Percentiles rank a stretch among this genome's conserved stretches.
Conservation (phyloP, 192 early-diverging fungal species). For the Haplosporangium gracile region DNA sequence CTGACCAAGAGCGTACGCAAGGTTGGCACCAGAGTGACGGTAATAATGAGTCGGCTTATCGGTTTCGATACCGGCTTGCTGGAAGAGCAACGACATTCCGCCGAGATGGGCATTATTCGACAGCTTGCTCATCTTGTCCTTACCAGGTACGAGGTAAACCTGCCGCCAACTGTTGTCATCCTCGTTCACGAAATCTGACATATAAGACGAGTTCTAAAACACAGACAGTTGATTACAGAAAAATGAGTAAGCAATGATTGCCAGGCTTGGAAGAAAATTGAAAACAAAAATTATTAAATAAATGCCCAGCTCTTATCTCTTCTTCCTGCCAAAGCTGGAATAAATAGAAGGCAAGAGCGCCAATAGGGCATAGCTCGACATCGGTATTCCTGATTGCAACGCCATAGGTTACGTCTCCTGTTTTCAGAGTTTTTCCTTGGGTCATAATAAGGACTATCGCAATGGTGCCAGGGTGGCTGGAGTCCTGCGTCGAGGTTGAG, state of each 20-base stretch:
- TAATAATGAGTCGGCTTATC: background rate
- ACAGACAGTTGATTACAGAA: no score
- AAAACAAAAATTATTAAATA: no score
- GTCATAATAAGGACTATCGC: conserved; percentile 8
- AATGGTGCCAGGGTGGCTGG: no score
- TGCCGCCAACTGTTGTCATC: no score
- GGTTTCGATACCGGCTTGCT: background rate
- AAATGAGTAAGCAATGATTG: no score
- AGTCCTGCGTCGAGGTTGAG: no score
- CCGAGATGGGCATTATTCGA: background rate
- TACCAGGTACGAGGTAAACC: background rate
- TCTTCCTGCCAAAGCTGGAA: background rate
- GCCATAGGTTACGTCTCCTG: background rate
- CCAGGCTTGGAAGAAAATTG: no score
- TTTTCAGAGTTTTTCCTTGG: background rate
- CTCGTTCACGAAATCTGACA: no score
- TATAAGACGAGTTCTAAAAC: no score
- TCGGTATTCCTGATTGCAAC: background rate
- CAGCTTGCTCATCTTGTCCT: background rate
- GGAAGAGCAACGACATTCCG: background rate
- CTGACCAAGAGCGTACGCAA: background rate
- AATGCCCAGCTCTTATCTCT: no score
- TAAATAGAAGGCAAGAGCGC: conserved; percentile 8
- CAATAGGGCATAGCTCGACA: background rate
- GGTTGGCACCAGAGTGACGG: conserved; percentile 1